These are phyloP conservation scores for Ensete glaucum DNA, from an alignment of 176 grass and related monocot genomes.

Conservation along the genomic window DNA sequence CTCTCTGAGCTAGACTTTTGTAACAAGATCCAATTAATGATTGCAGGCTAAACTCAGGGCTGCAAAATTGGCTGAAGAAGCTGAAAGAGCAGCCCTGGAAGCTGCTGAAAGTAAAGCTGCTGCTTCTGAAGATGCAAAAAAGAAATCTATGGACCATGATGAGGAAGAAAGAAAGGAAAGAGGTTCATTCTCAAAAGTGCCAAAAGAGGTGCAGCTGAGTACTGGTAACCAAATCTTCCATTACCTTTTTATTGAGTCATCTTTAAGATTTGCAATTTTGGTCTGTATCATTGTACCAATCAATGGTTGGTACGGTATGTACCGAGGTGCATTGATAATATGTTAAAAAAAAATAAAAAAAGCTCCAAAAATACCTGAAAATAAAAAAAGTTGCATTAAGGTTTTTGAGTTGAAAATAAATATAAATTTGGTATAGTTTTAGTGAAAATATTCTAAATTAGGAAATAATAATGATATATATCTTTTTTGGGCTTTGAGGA, in stretches of 20 bases:
- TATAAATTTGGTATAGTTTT: too few species aligned
- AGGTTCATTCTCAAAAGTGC: neutral
- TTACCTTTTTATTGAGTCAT: neutral
- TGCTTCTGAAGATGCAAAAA: slow-evolving; percentile 25
- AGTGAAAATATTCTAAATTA: too few species aligned
- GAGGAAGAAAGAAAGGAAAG: neutral
- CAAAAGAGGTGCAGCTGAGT: neutral
- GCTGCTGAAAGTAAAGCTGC: slow-evolving; percentile 42
- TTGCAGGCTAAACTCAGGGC: slow-evolving; percentile 55
- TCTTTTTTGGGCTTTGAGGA: too few species aligned
- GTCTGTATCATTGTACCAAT: too few species aligned
- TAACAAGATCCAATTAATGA: neutral
- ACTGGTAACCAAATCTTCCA: neutral
- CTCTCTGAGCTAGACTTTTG: neutral
- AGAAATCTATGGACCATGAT: slow-evolving; percentile 1
- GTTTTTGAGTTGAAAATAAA: too few species aligned
- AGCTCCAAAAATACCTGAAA: too few species aligned
- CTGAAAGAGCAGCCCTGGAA: slow-evolving; percentile 45
- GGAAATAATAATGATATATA: too few species aligned
- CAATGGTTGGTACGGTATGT: too few species aligned
- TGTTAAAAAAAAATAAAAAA: too few species aligned
- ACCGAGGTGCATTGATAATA: too few species aligned
- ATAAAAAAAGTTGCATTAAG: too few species aligned
- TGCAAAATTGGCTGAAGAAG: slow-evolving; percentile 62
- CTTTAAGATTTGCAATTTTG: too few species aligned